These are phyloP conservation scores for Mucor indicus DNA, from an alignment of 371 early-diverging fungal species.

Conservation along the genomic window DNA sequence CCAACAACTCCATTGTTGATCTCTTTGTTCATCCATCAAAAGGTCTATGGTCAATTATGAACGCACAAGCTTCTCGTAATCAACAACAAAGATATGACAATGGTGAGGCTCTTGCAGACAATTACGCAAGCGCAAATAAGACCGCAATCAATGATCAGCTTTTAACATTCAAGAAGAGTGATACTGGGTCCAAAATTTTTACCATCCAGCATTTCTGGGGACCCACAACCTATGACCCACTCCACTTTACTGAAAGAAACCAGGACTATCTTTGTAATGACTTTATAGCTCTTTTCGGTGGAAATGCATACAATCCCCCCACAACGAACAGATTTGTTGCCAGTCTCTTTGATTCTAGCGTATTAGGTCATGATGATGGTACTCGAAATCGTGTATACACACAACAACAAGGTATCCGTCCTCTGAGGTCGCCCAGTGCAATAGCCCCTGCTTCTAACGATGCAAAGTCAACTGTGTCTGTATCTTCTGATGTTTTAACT, in stretches of 20 bases:
- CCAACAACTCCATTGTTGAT: conserved; percentile 32
- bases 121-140: conserved; percentile 37
- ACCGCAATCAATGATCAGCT: conserved; percentile 17
- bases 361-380: conserved; percentile 63
- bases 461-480: conserved; percentile 1
- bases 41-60: conserved; percentile 58
- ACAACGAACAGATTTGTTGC: conserved; percentile 76
- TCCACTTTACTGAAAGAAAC: conserved; percentile 69
- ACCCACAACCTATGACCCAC: conserved; percentile 69
- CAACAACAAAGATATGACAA: conserved; percentile 30
- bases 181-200: conserved; percentile 50
- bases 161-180: conserved; percentile 36
- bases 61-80: conserved; percentile 39
- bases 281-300: conserved; percentile 75
- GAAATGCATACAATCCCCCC: conserved; percentile 38
- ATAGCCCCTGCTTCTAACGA: neutral
- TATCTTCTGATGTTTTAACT: conserved; percentile 18
- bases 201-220: conserved; percentile 79
- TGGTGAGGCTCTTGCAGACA: conserved; percentile 32
- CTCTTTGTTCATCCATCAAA: conserved; percentile 42
- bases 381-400: conserved; percentile 25
- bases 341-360: conserved; percentile 70
- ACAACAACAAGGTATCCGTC: conserved; percentile 46
- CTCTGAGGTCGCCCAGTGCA: conserved; percentile 21
- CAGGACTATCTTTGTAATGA: conserved; percentile 72